Evolutionary conservation across 2,329 filamentous ascomycete genomes (phyloP).

Genomic region (Colletotrichum sp.): DNA sequence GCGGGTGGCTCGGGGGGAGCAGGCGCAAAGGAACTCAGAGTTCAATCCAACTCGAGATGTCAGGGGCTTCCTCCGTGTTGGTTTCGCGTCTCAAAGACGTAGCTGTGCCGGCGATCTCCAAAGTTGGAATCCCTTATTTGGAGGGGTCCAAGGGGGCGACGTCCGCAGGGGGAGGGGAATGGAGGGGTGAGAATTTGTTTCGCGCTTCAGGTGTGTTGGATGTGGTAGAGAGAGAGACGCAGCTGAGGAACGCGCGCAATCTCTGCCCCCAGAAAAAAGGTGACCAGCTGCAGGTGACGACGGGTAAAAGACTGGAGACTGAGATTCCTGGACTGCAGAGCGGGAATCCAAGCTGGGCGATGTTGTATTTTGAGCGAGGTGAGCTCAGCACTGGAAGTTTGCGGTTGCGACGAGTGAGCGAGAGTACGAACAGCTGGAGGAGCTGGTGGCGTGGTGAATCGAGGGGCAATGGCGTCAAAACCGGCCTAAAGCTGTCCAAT

Average conservation of each 20-base stretch:
- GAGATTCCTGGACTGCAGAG: neutral
- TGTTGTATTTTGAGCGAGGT: neutral
- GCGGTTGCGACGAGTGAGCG: neutral
- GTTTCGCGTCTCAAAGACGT: conserved; percentile 20
- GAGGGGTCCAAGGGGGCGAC: conserved; percentile 15
- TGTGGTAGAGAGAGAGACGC: neutral
- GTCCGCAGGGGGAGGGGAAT: conserved; percentile 7
- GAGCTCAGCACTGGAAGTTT: neutral
- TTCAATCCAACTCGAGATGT: conserved; percentile 19
- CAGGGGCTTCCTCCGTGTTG: conserved; percentile 19
- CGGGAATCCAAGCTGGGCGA: neutral
- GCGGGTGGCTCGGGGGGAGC: neutral
- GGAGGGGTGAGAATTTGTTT: conserved; percentile 18
- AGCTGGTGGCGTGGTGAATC: conserved; percentile 10
- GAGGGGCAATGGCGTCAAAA: conserved; percentile 10
- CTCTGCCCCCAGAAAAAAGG: neutral
- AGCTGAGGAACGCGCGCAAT: conserved; percentile 17
- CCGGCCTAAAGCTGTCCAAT: neutral
- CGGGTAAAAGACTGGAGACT: neutral
- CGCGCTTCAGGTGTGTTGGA: conserved; percentile 21
- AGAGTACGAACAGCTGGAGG: neutral
- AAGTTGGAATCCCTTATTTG: conserved; percentile 20
- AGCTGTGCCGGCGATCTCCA: conserved; percentile 17
- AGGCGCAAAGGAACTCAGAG: neutral
- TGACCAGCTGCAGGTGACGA: neutral